Base-by-base conservation (phyloP, 2,329 filamentous ascomycete species). In the Diaporthe ampelina region DNA sequence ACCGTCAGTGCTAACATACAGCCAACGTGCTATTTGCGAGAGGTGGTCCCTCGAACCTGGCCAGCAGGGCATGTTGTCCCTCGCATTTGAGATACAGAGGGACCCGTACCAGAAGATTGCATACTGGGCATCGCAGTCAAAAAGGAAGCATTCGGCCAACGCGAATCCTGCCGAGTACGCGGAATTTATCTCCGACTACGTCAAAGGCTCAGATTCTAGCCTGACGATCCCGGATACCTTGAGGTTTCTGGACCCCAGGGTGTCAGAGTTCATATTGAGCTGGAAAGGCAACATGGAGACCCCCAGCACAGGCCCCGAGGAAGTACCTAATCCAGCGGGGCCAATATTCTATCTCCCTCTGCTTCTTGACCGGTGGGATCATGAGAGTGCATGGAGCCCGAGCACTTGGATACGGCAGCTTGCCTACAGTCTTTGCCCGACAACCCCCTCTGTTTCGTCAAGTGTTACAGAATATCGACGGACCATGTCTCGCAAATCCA, bases 261-360 rank as follows among this genome's bases (percentile, higher is more conserved):
- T 78, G 40, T 80, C 77, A 6, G 81, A 79, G 52, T 45, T 81
- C n/a, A 73, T 76, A 21, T 73, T 81, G 29, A 77, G 79, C n/a
- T 78, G 73, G 70, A 32, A 59, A n/a, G 43, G 24, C 65, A 15
- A 76, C 10, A 43, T 50, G 37, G 69, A 69, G 17, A 10, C 19
- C 11, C 59, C 17, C 24, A 37, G 21, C 13, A 37, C 32, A 19
- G 9, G 26, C 19, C 59, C 54, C 4, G 26, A 19, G 13, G 24
- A 19, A 35, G 4, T 8, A 17, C 77, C 78, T 57, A 79, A 78
- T 9, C 19, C 40, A 29, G 78, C 81, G 35, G 74, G 75, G 6
- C 75, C 81, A 11, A 78, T 80, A 1, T 82, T 86, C 73, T 86
- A 85, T 70, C 76, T 85, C 3, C 85, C 85, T 1, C 78, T 83